Conservation (phyloP, 2,329 filamentous ascomycete genomes). For the Sporothrix dimorphospora region DNA sequence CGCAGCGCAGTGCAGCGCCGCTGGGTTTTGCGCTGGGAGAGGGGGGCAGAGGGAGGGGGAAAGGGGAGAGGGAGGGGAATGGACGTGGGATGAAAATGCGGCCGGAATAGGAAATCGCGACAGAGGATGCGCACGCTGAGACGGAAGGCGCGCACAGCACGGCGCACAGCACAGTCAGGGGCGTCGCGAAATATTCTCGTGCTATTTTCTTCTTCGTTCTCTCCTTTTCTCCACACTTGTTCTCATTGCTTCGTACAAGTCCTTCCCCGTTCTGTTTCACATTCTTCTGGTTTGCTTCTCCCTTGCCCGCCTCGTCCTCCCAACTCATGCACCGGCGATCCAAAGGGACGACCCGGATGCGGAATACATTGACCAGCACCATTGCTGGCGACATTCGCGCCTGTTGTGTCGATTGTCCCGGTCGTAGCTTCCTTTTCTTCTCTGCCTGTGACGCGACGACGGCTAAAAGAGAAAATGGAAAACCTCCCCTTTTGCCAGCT, state of each 20-base stretch:
- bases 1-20: background rate
- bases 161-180: background rate
- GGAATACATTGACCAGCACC: background rate
- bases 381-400: background rate
- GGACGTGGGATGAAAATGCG: background rate
- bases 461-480: constrained; percentile 3
- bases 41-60: background rate
- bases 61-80: background rate
- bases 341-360: constrained; percentile 23
- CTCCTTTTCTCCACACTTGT: too few relatives aligned
- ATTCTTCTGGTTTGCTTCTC: constrained; percentile 1
- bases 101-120: constrained; percentile 24
- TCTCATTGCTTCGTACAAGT: too few relatives aligned
- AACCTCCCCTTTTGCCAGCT: background rate
- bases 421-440: background rate
- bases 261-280: background rate
- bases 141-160: constrained; percentile 17
- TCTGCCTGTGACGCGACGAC: background rate
- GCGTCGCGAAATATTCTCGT: too few relatives aligned
- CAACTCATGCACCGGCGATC: constrained; percentile 22
- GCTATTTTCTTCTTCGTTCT: background rate
- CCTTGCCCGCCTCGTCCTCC: background rate
- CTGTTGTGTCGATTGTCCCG: background rate
- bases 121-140: background rate
- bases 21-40: background rate